Evolutionary conservation across 768 basidiomycete genomes (phyloP), one percentile per base, ranked within the genome.

Genomic region (Boletus subcaerulescens): DNA sequence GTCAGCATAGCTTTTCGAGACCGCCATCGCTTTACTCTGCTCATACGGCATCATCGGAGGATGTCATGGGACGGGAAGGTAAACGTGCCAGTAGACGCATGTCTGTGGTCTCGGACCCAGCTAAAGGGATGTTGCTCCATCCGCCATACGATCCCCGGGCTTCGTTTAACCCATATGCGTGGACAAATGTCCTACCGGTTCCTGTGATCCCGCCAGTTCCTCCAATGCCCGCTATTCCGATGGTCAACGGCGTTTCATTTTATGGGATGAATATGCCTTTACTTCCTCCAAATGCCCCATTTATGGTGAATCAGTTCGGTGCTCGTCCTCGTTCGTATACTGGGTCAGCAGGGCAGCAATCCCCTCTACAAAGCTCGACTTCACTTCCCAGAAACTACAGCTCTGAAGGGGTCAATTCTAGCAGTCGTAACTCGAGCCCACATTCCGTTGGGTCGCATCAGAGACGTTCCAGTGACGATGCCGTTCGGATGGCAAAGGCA

Each of bases 281-380:
- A 11, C 76, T 90, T 31, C 88, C 88, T 11, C 88, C 88, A 6
- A 77, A 83, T 2, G 80, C 88, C 22, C 86, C 88, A 13, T 90
- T 89, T 70, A 88, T 89, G 84, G 78, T 86, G 73, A 81, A 82
- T 51, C 78, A 82, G 53, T 82, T 66, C 31, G 72, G 74, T 15
- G 46, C 77, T 53, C 76, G 81, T 31, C 75, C 78, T 22, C 71
- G 67, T 20, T 66, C 68, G 46, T 59, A 58, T 36, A 61, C 56
- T 17, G 71, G 68, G 13, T 71, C 65, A n/a, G 60, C 65, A 31
- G 71, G 70, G 40, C 69, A 71, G 12, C 66, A 67, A 0, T 65
- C 73, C 17, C 60, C 61, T 38, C 55, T 58, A 45, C 71, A 60
- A 22, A 61, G 57, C 36, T 59, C 50, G 24, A 58, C 48, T n/a